phyloP scores from a whole-genome alignment of 306 rosid genomes.

The Fragaria iinumae region DNA sequence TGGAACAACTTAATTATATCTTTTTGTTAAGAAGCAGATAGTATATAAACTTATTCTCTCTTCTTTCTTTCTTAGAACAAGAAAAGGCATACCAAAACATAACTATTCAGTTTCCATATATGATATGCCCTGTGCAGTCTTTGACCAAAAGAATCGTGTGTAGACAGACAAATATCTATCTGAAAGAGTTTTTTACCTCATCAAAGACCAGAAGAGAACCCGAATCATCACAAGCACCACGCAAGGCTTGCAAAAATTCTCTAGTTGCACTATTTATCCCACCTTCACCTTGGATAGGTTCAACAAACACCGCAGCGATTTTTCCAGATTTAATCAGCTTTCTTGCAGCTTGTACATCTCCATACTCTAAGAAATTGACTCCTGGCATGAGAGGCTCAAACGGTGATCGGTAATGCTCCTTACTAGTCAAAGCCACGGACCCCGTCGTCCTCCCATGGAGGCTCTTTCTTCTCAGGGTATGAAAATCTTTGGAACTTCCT shows the following conservation, averaged over 20 bases:
- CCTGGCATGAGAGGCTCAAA: constrained; percentile 26
- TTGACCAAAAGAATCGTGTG: background rate
- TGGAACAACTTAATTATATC: background rate
- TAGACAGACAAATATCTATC: background rate
- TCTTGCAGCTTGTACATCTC: background rate
- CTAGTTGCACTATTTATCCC: constrained; percentile 51
- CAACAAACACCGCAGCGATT: constrained; percentile 22
- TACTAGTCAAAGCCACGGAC: constrained; percentile 5
- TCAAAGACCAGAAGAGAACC: constrained; percentile 78
- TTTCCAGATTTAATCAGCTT: constrained; percentile 9
- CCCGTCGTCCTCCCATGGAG: constrained; percentile 21
- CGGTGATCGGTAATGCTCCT: constrained; percentile 11
- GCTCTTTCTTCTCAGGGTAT: background rate
- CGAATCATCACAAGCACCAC: constrained; percentile 69
- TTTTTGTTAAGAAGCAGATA: background rate
- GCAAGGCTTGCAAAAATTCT: constrained; percentile 70
- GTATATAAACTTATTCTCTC: background rate
- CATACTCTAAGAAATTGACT: constrained; percentile 18
- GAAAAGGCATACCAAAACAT: background rate
- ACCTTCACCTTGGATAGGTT: constrained; percentile 24
- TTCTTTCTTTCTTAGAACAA: background rate
- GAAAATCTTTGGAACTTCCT: constrained; percentile 12
- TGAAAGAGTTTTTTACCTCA: constrained; percentile 50
- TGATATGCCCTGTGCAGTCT: background rate
- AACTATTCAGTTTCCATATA: background rate